phyloP scores from a whole-genome alignment of 164 flowering plant genomes.

The Sextonia rubra region DNA sequence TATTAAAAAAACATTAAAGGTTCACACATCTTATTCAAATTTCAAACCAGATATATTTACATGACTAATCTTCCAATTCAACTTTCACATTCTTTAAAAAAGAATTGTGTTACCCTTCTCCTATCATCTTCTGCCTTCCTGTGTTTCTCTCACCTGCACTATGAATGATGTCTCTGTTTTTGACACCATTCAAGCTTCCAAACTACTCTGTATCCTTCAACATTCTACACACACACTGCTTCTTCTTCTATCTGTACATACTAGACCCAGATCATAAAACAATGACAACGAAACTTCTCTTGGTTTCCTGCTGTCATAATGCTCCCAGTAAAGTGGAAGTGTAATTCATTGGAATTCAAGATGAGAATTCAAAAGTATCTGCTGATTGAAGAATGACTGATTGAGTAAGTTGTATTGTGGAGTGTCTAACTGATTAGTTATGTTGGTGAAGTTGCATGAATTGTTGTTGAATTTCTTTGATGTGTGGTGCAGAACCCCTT shows the following conservation, averaged over 20 bases:
- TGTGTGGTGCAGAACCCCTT: not conserved
- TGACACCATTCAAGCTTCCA: conserved; percentile 3
- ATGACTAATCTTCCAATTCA: conserved; percentile 3
- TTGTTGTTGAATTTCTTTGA: conserved; percentile 11
- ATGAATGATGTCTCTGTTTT: conserved; percentile 1
- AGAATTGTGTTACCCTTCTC: not conserved
- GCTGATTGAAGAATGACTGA: conserved; percentile 10
- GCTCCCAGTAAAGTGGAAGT: not conserved
- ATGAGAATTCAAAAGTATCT: conserved; percentile 12
- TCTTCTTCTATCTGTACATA: not conserved
- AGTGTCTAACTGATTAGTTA: conserved; percentile 8
- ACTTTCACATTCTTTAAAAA: not conserved
- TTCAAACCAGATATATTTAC: conserved; percentile 1
- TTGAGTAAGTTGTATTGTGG: conserved; percentile 3
- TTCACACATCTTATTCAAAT: not conserved
- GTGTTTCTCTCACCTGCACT: not conserved
- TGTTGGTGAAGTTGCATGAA: conserved; percentile 10
- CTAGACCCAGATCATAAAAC: not conserved
- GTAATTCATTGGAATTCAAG: conserved; percentile 4
- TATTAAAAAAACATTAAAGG: not conserved
- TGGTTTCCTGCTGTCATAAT: not conserved
- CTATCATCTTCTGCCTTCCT: not conserved
- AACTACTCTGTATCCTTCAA: not conserved
- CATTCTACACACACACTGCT: not conserved
- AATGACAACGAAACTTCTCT: not conserved